Conservation (phyloP, 148 eudicot species). For the Hydrangea macrophylla region DNA sequence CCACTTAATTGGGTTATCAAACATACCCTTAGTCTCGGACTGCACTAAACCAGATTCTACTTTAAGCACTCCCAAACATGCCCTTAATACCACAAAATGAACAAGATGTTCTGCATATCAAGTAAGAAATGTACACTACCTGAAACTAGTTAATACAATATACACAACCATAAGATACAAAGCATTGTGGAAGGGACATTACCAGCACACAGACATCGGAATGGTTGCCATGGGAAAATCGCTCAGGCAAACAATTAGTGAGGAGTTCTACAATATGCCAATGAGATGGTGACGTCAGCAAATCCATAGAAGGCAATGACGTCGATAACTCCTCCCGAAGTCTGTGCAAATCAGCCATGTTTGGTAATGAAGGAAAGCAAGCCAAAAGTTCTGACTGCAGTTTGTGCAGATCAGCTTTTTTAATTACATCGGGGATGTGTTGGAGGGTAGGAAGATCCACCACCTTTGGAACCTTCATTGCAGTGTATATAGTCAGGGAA, state of each 20-base stretch:
- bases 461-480: conserved; percentile 66
- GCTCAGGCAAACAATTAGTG: conserved; percentile 78
- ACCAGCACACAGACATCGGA: conserved; percentile 72
- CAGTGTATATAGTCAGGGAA: conserved; percentile 78
- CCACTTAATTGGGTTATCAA: too few relatives aligned
- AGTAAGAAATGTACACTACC: neutral
- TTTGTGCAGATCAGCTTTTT: conserved; percentile 63
- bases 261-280: conserved; percentile 73
- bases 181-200: conserved; percentile 16
- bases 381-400: conserved; percentile 57
- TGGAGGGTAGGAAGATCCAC: conserved; percentile 60
- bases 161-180: neutral
- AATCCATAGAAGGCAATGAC: conserved; percentile 45
- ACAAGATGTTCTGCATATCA: too few relatives aligned
- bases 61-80: too few relatives aligned
- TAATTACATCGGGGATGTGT: conserved; percentile 63
- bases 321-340: conserved; percentile 51
- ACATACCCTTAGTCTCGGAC: too few relatives aligned
- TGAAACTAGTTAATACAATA: neutral
- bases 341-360: conserved; percentile 64
- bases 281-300: conserved; percentile 48
- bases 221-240: conserved; percentile 63
- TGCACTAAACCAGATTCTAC: too few relatives aligned
- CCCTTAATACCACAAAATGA: too few relatives aligned
- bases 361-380: conserved; percentile 77